Evolutionary conservation across 228 moss, liverwort and hornwort genomes (phyloP).

Genomic region (Sphagnum magellanicum): DNA sequence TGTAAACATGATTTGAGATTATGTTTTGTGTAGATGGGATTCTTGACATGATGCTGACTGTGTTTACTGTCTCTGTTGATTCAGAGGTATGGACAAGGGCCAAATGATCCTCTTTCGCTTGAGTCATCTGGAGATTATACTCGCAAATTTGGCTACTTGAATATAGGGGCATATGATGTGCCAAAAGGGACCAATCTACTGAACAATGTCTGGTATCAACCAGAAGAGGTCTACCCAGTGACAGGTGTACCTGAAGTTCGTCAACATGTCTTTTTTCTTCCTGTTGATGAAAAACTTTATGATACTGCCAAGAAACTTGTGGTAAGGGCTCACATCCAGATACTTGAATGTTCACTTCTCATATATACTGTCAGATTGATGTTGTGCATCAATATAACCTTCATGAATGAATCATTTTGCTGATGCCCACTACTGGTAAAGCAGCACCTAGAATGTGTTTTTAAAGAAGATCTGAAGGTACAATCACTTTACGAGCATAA

Average conservation of each 20-base stretch:
- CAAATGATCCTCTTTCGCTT: conserved; percentile 9
- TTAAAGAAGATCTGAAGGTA: too few species aligned
- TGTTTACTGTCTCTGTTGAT: not conserved
- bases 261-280: conserved; percentile 22
- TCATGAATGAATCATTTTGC: too few species aligned
- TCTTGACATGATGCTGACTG: not conserved
- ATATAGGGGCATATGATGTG: conserved; percentile 19
- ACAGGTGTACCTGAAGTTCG: conserved; percentile 27
- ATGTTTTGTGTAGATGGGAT: not conserved
- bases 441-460: too few species aligned
- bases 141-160: conserved; percentile 15
- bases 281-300: conserved; percentile 19
- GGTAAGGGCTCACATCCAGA: conserved; percentile 6
- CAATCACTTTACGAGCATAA: too few species aligned
- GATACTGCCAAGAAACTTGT: conserved; percentile 12
- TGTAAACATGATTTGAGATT: not conserved
- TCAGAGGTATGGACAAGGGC: conserved; percentile 28
- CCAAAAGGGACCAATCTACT: conserved; percentile 7
- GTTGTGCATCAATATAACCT: not conserved
- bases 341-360: not conserved
- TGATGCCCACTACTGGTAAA: too few species aligned
- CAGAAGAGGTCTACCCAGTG: conserved; percentile 30
- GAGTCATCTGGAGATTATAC: conserved; percentile 25
- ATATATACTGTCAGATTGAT: not conserved
- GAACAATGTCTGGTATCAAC: conserved; percentile 28